These are phyloP conservation scores for Chaetoceros muelleri DNA, from an alignment of 108 stramenopile genomes.

Conservation along the genomic window DNA sequence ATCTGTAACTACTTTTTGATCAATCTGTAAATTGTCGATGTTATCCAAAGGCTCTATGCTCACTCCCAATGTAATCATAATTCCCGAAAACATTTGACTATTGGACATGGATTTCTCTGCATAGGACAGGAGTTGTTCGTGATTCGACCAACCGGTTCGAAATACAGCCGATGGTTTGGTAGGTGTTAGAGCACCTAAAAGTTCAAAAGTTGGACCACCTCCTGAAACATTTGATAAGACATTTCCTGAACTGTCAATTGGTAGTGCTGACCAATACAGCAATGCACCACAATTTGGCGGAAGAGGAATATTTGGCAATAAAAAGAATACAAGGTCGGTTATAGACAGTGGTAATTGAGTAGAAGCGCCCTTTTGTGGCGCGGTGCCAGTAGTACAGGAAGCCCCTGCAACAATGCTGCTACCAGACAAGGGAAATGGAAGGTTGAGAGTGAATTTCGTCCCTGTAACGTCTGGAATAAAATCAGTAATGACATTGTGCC, in stretches of 20 bases:
- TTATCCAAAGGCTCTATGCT: slow-evolving; percentile 60
- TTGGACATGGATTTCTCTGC: slow-evolving; percentile 14
- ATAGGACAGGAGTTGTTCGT: slow-evolving; percentile 40
- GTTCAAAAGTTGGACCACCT: slow-evolving; percentile 38
- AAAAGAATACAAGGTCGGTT: slow-evolving; percentile 63
- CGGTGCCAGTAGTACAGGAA: too few species aligned
- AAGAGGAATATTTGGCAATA: slow-evolving; percentile 37
- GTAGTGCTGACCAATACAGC: slow-evolving; percentile 58
- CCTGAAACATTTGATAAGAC: slow-evolving; percentile 11
- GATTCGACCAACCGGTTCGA: slow-evolving; percentile 67
- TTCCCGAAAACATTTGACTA: slow-evolving; percentile 15
- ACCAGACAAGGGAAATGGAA: slow-evolving; percentile 41
- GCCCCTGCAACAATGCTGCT: too few species aligned
- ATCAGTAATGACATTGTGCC: slow-evolving; percentile 59
- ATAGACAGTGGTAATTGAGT: slow-evolving; percentile 39
- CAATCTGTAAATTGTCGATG: slow-evolving; percentile 39
- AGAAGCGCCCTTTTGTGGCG: too few species aligned
- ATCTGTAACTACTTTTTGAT: slow-evolving; percentile 20
- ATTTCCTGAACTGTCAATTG: slow-evolving; percentile 11
- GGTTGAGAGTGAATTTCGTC: slow-evolving; percentile 44
- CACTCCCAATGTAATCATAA: slow-evolving; percentile 52
- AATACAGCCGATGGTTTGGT: slow-evolving; percentile 56
- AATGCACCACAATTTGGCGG: slow-evolving; percentile 58
- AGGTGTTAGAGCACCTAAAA: slow-evolving; percentile 53
- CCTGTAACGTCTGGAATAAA: slow-evolving; percentile 55